Conservation (phyloP, 345 rosid species). For the Iberis pinnata region DNA sequence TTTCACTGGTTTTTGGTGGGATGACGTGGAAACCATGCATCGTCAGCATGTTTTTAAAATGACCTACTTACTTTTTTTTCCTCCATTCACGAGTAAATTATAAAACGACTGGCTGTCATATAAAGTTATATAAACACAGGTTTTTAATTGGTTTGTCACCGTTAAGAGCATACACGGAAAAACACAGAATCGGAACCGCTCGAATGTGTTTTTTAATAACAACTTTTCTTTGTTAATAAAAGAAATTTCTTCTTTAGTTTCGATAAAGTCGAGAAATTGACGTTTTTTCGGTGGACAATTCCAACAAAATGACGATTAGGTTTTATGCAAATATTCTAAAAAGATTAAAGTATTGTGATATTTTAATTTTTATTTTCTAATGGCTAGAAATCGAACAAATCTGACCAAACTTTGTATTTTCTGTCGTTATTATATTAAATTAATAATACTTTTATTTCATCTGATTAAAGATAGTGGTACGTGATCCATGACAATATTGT, state of each 20-base stretch:
- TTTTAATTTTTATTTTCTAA: background rate
- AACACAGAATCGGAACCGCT: constrained; percentile 29
- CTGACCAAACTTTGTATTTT: constrained; percentile 28
- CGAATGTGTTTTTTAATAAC: constrained; percentile 7
- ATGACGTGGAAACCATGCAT: constrained; percentile 56
- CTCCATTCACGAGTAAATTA: constrained; percentile 17
- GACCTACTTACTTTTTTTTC: constrained; percentile 25
- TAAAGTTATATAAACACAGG: background rate
- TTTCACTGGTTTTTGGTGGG: constrained; percentile 35
- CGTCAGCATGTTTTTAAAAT: constrained; percentile 33
- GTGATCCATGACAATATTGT: constrained; percentile 28
- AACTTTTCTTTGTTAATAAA: constrained; percentile 6
- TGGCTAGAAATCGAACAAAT: constrained; percentile 24
- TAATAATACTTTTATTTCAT: no score
- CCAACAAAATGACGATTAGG: constrained; percentile 27
- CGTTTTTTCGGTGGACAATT: constrained; percentile 14
- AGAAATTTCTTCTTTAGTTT: background rate
- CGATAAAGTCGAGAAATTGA: constrained; percentile 12
- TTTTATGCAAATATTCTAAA: constrained; percentile 10
- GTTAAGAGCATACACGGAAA: constrained; percentile 2
- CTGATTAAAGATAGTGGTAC: constrained; percentile 18
- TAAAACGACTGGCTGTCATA: constrained; percentile 27
- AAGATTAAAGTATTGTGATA: background rate
- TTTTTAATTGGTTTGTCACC: constrained; percentile 26
- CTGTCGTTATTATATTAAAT: constrained; percentile 13